Evolutionary conservation across 306 rosid genomes (phyloP), one percentile per base, ranked within the genome.

Genomic region (Malus asiatica): DNA sequence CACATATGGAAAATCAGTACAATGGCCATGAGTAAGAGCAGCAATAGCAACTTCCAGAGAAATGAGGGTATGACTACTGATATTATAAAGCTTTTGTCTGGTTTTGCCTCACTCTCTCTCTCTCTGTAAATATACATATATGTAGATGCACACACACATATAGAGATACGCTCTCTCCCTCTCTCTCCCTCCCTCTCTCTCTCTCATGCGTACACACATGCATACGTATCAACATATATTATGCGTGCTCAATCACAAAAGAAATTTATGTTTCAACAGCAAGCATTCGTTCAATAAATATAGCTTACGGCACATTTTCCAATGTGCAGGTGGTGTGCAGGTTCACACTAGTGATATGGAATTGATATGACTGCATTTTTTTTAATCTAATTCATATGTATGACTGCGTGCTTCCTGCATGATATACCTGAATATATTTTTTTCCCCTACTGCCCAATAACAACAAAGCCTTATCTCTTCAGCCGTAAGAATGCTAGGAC

Each of bases 261-360:
- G 23, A 57, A 38, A 32, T 30, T 52, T 82, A 64, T 5, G 14
- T 85, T 82, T 71, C 72, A 59, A 32, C 45, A 55, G 30, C 61
- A 80, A 73, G 75, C 77, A 60, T 78, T 70, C 79, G 61, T 82
- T 76, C 65, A 77, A 83, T 70, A 73, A 85, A 82, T 83, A 68
- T 78, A 80, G 89, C 94, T 91, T 84, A 86, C 90, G 69, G 83
- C 86, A 89, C 91, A 89, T 87, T 84, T 89, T 87, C 90, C 87
- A 82, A 89, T 91, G 90, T 91, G 97, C 93, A 91, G 96, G 93
- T 88, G 84, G 93, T 78, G 83, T 91, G 87, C 97, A 91, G 97
- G 90, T 91, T 86, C 87, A 89, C 92, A 84, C 85, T 86, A 82
- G 79, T 79, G 86, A 86, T 81, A 70, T 87, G 90, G 87, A 87